phyloP scores from a whole-genome alignment of 1,139 yeast genomes.

The Lodderomyces jiufengensis region DNA sequence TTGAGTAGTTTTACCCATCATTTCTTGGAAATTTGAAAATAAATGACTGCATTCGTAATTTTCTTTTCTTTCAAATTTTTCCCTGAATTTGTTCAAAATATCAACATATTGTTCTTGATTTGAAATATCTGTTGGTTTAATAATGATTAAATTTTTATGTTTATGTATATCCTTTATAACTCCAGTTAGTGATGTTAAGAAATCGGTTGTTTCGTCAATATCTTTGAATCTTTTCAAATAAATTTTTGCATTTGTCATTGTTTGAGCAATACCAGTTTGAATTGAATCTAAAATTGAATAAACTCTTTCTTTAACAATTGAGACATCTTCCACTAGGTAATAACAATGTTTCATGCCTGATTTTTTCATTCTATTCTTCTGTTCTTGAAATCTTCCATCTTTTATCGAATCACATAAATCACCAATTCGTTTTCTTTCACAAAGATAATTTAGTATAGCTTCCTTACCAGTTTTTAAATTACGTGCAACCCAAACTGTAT shows the following conservation, averaged over 20 bases:
- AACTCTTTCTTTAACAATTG: conserved; percentile 26
- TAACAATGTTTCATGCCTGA: conserved; percentile 66
- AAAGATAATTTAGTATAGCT: conserved; percentile 71
- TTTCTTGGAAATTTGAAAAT: conserved; percentile 62
- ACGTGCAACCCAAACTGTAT: conserved; percentile 83
- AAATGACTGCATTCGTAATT: conserved; percentile 56
- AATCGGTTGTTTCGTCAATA: conserved; percentile 71
- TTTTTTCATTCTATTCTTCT: conserved; percentile 68
- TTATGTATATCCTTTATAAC: conserved; percentile 39
- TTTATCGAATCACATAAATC: conserved; percentile 79
- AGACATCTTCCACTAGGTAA: conserved; percentile 80
- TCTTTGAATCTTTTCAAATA: conserved; percentile 65
- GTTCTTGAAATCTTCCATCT: conserved; percentile 88
- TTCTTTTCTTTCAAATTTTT: conserved; percentile 32
- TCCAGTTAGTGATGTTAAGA: conserved; percentile 56
- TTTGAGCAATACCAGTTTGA: conserved; percentile 72
- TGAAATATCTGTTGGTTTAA: conserved; percentile 48
- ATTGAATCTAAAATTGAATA: conserved; percentile 59
- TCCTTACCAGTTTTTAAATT: conserved; percentile 55
- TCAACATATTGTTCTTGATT: conserved; percentile 51
- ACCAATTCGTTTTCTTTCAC: conserved; percentile 86
- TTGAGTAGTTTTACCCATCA: conserved; percentile 68
- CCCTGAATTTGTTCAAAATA: conserved; percentile 39
- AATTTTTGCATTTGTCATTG: conserved; percentile 64
- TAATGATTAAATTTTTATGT: conserved; percentile 37